These are phyloP conservation scores for Sisymbrium irio DNA, from an alignment of 345 rosid species.

Conservation along the genomic window DNA sequence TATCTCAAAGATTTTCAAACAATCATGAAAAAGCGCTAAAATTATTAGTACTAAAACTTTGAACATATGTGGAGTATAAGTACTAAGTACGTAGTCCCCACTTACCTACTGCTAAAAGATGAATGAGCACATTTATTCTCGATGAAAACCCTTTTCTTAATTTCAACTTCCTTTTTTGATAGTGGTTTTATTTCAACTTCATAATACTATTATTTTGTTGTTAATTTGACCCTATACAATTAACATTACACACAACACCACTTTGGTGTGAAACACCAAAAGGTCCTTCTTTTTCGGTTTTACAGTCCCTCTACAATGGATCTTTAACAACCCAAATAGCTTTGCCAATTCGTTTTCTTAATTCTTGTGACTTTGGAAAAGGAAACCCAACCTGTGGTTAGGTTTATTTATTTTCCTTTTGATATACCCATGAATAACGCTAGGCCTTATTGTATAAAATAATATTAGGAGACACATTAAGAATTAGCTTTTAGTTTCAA, in stretches of 20 bases:
- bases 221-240: constrained; percentile 30
- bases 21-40: constrained; percentile 21
- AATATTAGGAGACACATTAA: not conserved
- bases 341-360: constrained; percentile 15
- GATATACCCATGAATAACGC: constrained; percentile 10
- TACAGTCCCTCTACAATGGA: constrained; percentile 23
- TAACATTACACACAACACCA: constrained; percentile 6
- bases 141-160: not conserved
- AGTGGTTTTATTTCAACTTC: constrained; percentile 15
- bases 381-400: constrained; percentile 13
- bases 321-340: constrained; percentile 23
- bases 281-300: constrained; percentile 22
- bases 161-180: not conserved
- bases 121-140: constrained; percentile 26
- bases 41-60: constrained; percentile 26
- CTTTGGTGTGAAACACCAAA: constrained; percentile 14
- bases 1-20: constrained; percentile 2
- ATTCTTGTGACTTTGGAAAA: constrained; percentile 16
- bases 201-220: constrained; percentile 10
- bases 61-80: constrained; percentile 21
- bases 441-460: not conserved
- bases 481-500: constrained; percentile 7
- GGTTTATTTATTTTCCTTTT: constrained; percentile 21
- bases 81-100: constrained; percentile 15
- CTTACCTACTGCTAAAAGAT: constrained; percentile 29